Percentiles rank a stretch among this genome's conserved stretches.
phyloP scores from a whole-genome alignment of 2,329 filamentous ascomycete genomes.

The Ascochyta clinopodiicola region DNA sequence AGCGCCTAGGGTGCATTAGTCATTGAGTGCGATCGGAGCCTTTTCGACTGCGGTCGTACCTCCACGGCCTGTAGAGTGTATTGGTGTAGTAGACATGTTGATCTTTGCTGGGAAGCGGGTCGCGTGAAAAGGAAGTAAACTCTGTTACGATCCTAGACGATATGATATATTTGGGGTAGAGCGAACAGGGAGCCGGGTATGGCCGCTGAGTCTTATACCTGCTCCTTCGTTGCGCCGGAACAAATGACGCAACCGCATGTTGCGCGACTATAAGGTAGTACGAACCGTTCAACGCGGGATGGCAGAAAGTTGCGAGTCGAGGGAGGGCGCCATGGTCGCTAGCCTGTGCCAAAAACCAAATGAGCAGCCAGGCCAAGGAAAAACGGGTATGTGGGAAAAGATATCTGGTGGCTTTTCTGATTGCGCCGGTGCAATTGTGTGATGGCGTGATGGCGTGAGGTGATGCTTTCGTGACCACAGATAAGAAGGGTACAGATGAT shows the following conservation, averaged over 20 bases:
- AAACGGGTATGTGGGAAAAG: conserved; percentile 24
- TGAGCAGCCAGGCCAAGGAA: conserved; percentile 27
- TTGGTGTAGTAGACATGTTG: conserved; percentile 44
- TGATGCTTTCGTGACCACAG: conserved; percentile 41
- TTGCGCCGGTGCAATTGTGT: conserved; percentile 28
- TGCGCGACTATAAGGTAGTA: conserved; percentile 13
- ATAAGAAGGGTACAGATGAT: conserved; percentile 33
- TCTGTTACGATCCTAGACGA: conserved; percentile 4
- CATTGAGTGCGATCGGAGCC: conserved; percentile 2
- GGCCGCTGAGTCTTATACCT: conserved; percentile 40
- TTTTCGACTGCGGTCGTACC: conserved; percentile 48
- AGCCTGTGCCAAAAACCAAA: conserved; percentile 20
- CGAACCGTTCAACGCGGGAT: conserved; percentile 39
- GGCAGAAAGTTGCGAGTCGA: conserved; percentile 20
- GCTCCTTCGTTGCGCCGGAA: conserved; percentile 30
- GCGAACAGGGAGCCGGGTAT: conserved; percentile 10
- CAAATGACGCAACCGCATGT: conserved; percentile 39
- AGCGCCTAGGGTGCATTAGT: conserved; percentile 52
- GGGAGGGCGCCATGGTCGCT: conserved; percentile 25
- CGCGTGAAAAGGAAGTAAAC: conserved; percentile 19
- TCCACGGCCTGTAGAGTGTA: conserved; percentile 65
- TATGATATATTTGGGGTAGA: conserved; percentile 18
- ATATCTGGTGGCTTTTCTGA: conserved; percentile 13
- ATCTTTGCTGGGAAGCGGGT: not conserved
- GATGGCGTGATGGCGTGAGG: conserved; percentile 44